Evolutionary conservation across 108 stramenopile genomes (phyloP), one percentile per base, ranked within the genome.

Genomic region (Pinguiococcus pyrenoidosus): DNA sequence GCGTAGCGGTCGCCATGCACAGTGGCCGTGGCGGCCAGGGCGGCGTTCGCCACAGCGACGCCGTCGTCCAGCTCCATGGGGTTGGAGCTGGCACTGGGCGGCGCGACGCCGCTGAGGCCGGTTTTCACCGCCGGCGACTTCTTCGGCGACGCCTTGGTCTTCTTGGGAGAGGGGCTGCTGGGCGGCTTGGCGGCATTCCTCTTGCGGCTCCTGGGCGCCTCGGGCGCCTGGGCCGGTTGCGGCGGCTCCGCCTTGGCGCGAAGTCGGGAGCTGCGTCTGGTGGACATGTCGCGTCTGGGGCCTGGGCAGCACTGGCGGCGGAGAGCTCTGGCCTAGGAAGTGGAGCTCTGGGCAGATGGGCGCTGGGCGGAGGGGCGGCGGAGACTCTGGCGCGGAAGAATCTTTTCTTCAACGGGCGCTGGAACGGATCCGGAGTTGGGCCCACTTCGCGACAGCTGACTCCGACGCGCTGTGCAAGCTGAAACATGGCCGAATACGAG

Each of bases 1-100:
- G 42, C 71, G 29, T 72, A 51, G 29, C 9, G 37, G 2, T 51
- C 37, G 12, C 16, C 13, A 6, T 52, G 24, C 20, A 52, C 58
- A 13, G 33, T 0, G 4, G 14, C 16, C 22, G 16, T 18, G 25
- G 43, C 27, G 36, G 39, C 28, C 32, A 61, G 42, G 18, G 30
- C 29, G 23, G 59, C 50, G 21, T 43, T 44, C 10, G 51, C 44
- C 23, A 54, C 59, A 5, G 46, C 51, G 1, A 52, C 51, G n/a
- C 41, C 54, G 44, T 29, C 3, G 26, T 22, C 29, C 4, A 25
- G 44, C 21, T 45, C 29, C 4, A 29, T 45, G 44, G 44, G 43
- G 26, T 10, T 27, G 43, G 13, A 20, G 1, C 10, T 44, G 21
- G 13, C 23, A 14, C 6, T 44, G 13, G 26, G 43, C 23, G 23